These are phyloP conservation scores for Populus davidiana DNA, from an alignment of 345 rosid genomes.

Conservation along the genomic window DNA sequence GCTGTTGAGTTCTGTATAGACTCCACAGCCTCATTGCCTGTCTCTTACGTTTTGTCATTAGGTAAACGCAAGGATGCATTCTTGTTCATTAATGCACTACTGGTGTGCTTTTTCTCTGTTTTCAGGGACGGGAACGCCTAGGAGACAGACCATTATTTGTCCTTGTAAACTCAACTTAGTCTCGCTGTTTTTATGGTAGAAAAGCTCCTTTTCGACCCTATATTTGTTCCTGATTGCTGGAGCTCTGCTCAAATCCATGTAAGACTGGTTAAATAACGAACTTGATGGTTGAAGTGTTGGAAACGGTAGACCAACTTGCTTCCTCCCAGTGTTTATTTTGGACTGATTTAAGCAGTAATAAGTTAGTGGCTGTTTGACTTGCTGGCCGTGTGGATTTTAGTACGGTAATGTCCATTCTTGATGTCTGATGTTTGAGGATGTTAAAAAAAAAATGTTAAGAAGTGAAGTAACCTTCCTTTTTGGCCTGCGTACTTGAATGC, in stretches of 20 bases:
- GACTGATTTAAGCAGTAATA: too few relatives aligned
- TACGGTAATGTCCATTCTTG: too few relatives aligned
- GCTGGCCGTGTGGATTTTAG: too few relatives aligned
- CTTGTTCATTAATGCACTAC: neutral
- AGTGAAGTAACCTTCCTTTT: neutral
- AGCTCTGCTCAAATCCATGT: constrained; percentile 12
- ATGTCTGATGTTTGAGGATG: too few relatives aligned
- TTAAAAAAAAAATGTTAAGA: too few relatives aligned
- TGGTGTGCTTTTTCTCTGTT: neutral
- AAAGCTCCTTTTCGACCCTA: neutral
- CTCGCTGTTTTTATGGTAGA: neutral
- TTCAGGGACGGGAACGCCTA: constrained; percentile 73
- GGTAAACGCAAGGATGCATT: neutral
- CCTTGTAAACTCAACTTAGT: constrained; percentile 53
- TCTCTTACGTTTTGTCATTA: neutral
- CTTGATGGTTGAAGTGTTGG: neutral
- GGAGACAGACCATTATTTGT: constrained; percentile 78
- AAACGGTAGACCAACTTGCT: neutral
- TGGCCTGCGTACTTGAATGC: neutral
- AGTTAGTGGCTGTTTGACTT: too few relatives aligned
- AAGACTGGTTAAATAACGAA: neutral
- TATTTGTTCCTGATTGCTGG: constrained; percentile 9
- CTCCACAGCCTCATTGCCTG: too few relatives aligned
- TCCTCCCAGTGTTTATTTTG: too few relatives aligned
- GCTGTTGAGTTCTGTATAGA: too few relatives aligned